Evolutionary conservation across 192 early-diverging fungal genomes (phyloP).

Genomic region (Linderina pennispora): DNA sequence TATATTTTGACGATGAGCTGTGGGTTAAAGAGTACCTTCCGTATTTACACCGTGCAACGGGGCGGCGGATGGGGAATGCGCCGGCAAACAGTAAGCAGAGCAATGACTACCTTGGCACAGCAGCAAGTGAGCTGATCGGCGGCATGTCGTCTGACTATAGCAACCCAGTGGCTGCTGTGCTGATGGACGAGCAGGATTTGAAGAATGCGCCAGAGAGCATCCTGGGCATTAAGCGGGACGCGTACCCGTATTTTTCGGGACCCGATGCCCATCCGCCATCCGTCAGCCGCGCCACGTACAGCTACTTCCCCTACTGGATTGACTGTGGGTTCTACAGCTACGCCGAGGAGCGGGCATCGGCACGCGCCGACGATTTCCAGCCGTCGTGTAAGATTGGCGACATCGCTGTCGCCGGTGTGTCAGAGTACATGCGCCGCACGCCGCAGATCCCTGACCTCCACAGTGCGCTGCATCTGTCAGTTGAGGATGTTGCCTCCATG

Average conservation of each 20-base stretch:
- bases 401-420: slow-evolving; percentile 20
- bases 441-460: slow-evolving; percentile 22
- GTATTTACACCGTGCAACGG: slow-evolving; percentile 15
- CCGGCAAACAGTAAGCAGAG: neutral
- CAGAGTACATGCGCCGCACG: slow-evolving; percentile 17
- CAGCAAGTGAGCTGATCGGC: neutral
- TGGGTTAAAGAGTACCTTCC: slow-evolving; percentile 26
- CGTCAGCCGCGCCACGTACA: slow-evolving; percentile 36
- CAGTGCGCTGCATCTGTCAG: slow-evolving; percentile 4
- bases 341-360: slow-evolving; percentile 12
- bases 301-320: slow-evolving; percentile 82
- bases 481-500: no score
- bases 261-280: neutral
- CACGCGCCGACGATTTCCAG: slow-evolving; percentile 10
- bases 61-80: slow-evolving; percentile 11
- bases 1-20: slow-evolving; percentile 41
- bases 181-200: slow-evolving; percentile 7
- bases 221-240: slow-evolving; percentile 8
- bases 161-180: slow-evolving; percentile 5
- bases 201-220: slow-evolving; percentile 19
- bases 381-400: slow-evolving; percentile 37
- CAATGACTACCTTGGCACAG: neutral
- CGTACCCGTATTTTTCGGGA: slow-evolving; percentile 18
- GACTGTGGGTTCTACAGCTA: slow-evolving; percentile 82
- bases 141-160: neutral